These are phyloP conservation scores for Monosporascus sp. DNA, from an alignment of 2,329 filamentous ascomycete species.

Conservation along the genomic window DNA sequence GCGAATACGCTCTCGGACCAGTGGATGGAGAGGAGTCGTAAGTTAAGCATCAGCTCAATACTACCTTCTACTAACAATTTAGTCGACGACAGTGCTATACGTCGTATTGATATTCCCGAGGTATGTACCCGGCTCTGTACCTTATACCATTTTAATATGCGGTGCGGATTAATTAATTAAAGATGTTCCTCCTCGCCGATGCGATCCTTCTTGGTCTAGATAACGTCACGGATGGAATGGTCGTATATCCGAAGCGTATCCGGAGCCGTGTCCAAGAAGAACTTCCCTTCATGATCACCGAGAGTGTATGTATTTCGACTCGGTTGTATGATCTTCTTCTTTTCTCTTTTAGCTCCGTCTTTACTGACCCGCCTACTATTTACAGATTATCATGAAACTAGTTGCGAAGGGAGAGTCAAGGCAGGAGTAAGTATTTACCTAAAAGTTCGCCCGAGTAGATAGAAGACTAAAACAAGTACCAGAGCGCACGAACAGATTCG, in stretches of 20 bases:
- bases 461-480: too few species aligned
- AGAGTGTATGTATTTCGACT: constrained; percentile 4
- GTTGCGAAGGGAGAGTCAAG: constrained; percentile 20
- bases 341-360: too few species aligned
- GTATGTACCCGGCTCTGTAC: too few species aligned
- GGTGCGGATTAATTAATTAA: too few species aligned
- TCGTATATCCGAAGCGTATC: constrained; percentile 76
- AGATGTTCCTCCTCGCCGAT: constrained; percentile 60
- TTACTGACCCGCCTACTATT: background rate
- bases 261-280: constrained; percentile 54
- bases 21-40: constrained; percentile 31
- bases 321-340: too few species aligned
- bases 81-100: too few species aligned
- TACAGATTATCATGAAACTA: constrained; percentile 21
- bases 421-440: constrained; percentile 33
- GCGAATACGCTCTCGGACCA: constrained; percentile 65
- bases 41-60: too few species aligned
- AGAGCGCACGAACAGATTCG: constrained; percentile 71
- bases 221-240: constrained; percentile 62
- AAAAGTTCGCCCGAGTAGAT: too few species aligned
- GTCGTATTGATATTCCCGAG: constrained; percentile 56
- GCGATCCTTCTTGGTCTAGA: constrained; percentile 61
- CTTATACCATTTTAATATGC: too few species aligned
- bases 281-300: constrained; percentile 77
- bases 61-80: too few species aligned